A percentile compares a stretch with the other conserved stretches of the same genome.
phyloP scores from a whole-genome alignment of 2,329 filamentous ascomycete genomes.

The Phaeosphaeriaceae sp. region DNA sequence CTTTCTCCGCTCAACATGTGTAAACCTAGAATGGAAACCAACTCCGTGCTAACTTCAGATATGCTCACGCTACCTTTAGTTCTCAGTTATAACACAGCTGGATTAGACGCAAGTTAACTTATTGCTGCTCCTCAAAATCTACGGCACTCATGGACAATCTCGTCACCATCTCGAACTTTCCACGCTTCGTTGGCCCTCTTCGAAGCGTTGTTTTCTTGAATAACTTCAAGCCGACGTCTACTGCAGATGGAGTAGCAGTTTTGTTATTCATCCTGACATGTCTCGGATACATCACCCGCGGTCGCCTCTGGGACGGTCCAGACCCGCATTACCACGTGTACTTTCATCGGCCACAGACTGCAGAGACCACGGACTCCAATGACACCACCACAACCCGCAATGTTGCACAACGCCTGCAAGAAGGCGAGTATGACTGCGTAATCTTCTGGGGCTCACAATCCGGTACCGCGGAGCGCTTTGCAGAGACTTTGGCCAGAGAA shows the following conservation, averaged over 20 bases:
- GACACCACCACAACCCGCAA: conserved; percentile 49
- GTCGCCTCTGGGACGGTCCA: conserved; percentile 55
- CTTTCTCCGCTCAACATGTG: no score
- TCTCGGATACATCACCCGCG: conserved; percentile 52
- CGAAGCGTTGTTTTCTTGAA: no score
- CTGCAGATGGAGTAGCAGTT: conserved; percentile 48
- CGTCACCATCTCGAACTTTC: no score
- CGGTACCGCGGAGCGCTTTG: conserved; percentile 55
- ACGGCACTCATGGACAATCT: no score
- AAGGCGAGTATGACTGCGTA: conserved; percentile 44
- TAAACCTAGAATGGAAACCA: no score
- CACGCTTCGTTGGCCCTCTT: conserved; percentile 11
- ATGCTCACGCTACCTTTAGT: no score
- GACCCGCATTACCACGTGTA: conserved; percentile 59
- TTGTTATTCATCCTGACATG: conserved; percentile 46
- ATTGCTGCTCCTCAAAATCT: no score
- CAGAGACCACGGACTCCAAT: conserved; percentile 10
- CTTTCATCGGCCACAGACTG: conserved; percentile 58
- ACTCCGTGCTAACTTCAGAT: no score
- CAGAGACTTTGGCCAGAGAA: conserved; percentile 51
- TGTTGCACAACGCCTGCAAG: conserved; percentile 53
- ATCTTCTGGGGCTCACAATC: conserved; percentile 60
- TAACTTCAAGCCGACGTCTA: conserved; percentile 40
- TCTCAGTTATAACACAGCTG: no score
- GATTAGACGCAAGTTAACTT: no score